Conservation (phyloP, 1,284 basidiomycete genomes). For the Ceratobasidium theobromae region DNA sequence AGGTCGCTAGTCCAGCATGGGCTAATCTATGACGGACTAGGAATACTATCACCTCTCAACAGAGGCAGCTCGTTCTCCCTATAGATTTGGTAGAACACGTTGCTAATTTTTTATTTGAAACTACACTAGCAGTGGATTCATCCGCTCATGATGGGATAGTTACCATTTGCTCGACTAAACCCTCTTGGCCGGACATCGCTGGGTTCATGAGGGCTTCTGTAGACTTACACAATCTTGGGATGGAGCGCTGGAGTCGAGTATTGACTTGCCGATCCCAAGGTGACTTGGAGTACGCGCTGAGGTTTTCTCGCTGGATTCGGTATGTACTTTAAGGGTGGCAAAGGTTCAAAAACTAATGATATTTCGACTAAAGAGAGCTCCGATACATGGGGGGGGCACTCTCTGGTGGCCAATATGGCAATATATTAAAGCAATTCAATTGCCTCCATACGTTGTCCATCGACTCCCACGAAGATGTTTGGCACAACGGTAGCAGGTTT, state of each 20-base stretch:
- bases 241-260: constrained; percentile 8
- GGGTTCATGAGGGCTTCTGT: constrained; percentile 3
- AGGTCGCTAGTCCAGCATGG: no score
- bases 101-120: constrained; percentile 10
- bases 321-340: background rate
- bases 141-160: no score
- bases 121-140: background rate
- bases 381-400: background rate
- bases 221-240: background rate
- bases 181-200: background rate
- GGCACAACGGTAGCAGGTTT: background rate
- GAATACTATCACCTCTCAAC: background rate
- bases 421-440: background rate
- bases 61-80: background rate
- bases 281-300: background rate
- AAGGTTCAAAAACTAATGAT: background rate
- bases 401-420: background rate
- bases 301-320: background rate
- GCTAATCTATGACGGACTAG: no score
- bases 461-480: constrained; percentile 10
- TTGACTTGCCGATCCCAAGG: background rate
- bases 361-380: background rate
- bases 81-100: background rate
- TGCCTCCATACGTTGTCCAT: background rate
- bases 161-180: background rate